phyloP scores from a whole-genome alignment of 495 filamentous ascomycete species.

The Aspergillus affinis region DNA sequence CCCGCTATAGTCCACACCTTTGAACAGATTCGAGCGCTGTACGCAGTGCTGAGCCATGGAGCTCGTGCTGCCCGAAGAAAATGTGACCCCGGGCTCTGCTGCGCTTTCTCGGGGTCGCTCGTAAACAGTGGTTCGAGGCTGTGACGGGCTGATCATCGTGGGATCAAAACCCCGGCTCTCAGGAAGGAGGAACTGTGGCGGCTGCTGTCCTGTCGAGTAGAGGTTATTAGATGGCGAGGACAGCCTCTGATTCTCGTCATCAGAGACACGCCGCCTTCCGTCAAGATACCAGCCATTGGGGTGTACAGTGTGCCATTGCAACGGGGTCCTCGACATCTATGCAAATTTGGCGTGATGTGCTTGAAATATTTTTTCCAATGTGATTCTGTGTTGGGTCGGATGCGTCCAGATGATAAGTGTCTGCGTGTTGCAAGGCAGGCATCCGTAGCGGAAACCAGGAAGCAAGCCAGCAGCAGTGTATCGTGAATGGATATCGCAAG shows the following conservation, averaged over 20 bases:
- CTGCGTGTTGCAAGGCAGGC: conserved; percentile 6
- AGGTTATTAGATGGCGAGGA: conserved; percentile 8
- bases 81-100: conserved; percentile 26
- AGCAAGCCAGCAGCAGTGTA: neutral
- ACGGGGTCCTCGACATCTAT: conserved; percentile 28
- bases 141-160: conserved; percentile 15
- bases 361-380: conserved; percentile 2
- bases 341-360: conserved; percentile 4
- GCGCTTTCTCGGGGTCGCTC: conserved; percentile 18
- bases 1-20: conserved; percentile 20
- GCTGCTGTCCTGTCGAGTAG: conserved; percentile 14
- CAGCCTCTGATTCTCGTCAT: conserved; percentile 14
- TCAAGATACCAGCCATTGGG: conserved; percentile 18
- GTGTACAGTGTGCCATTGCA: conserved; percentile 19
- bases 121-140: conserved; percentile 20
- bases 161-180: conserved; percentile 23
- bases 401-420: conserved; percentile 1
- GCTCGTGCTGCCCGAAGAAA: conserved; percentile 23
- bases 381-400: neutral
- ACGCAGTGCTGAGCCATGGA: conserved; percentile 21
- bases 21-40: conserved; percentile 25
- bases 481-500: neutral
- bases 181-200: conserved; percentile 25
- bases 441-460: neutral
- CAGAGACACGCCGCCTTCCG: conserved; percentile 6